Evolutionary conservation across 306 rosid species (phyloP), one percentile per base, ranked within the genome.

Genomic region (Quercus variabilis): DNA sequence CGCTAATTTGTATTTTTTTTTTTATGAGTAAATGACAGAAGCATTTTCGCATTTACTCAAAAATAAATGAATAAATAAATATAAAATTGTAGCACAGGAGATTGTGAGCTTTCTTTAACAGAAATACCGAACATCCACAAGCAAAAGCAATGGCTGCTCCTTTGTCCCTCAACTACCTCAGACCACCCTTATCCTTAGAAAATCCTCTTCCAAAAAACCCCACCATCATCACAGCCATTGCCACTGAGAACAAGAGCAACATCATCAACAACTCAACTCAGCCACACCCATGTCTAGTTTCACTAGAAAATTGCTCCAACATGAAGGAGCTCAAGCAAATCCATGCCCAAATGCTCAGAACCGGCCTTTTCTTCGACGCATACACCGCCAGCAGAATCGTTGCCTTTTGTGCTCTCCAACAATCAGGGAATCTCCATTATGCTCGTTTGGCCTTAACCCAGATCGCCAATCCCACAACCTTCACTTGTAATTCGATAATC

Each of bases 321-420:
- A 33, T 76, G 68, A 76, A 68, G 13, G 77, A 82, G 71, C 81
- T 77, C 33, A 77, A 82, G 81, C 71, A 77, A 72, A 55, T 77
- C 71, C 85, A 82, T 43, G 78, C 81, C 30, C 85, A 77, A 7
- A 10, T 65, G 19, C 81, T 82, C 55, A 49, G 81, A 3, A 77
- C 69, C 3, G 78, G 85, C 59, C 78, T 82, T 52, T 77, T 76
- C 78, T 72, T 76, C 63, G 63, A 72, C 25, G 75, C 60, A 52
- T 64, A 71, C 71, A 56, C 69, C 0, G 70, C 71, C 35, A 52
- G 74, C 80, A 70, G 73, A 57, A 23, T 82, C 33, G 78, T 82
- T 9, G 57, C 81, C 57, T 77, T 82, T 74, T 72, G 71, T 7
- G 56, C 82, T 76, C 68, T 62, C 33, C 59, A 71, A 62, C 52